Evolutionary conservation across 257 asterid species (phyloP), one percentile per base, ranked within the genome.

Genomic region (Craterostigma plantagineum): DNA sequence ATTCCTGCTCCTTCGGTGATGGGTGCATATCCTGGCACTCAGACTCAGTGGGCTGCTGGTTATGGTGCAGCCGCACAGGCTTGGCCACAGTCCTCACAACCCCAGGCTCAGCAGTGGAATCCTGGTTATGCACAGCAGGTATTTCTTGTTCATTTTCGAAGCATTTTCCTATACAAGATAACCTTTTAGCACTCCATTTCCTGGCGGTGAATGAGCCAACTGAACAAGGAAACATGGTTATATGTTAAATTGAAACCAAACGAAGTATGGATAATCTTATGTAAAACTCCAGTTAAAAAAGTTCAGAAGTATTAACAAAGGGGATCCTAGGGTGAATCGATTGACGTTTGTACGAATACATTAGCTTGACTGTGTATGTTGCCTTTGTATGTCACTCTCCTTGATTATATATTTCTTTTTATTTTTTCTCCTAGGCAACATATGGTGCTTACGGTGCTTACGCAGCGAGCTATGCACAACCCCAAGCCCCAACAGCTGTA

Each of bases 61-160:
- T 90, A 90, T 50, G 79, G 79, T 43, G 70, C 35, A 50, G 86
- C 73, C 43, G 81, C 91, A 56, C 96, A 90, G 66, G 70, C 77
- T 49, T 90, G 93, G 95, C 81, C 92, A 43, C 98, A 79, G 66
- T 79, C 69, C 49, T 60, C 92, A 23, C 94, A 70, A 58, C 46
- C 87, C 48, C 98, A 79, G 68, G 69, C 70, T 16, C 95, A 75
- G 55, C 93, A 83, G 60, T 77, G 81, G 93, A 69, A 61, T 45
- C 65, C 78, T 62, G 95, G 79, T 30, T 90, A 80, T 68, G 63
- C 79, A 11, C 99, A 77, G 53, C 94, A 83, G 94, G 97, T 78
- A 47, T 14, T 45, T n/a, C 12, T 36, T n/a, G n/a, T n/a, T n/a
- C n/a, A n/a, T n/a, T 33, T 11, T 10, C 39, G 30, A 2, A 23